Evolutionary conservation across 768 basidiomycete genomes (phyloP).

Genomic region (Pleurotus sapidus): DNA sequence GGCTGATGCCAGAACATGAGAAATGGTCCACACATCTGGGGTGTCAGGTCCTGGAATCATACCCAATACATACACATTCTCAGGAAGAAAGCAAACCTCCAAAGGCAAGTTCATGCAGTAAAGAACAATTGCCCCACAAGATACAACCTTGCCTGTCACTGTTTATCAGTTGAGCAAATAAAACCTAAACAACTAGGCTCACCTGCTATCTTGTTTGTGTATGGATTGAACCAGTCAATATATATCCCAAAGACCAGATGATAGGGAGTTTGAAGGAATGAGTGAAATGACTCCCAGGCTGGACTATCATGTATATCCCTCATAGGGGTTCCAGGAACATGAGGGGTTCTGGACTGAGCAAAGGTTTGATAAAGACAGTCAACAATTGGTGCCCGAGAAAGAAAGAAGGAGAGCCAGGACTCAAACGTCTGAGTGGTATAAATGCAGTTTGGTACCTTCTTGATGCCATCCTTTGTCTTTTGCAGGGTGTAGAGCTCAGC

Average conservation of each 20-base stretch:
- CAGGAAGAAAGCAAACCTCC: slow-evolving; percentile 22
- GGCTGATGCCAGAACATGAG: slow-evolving; percentile 17
- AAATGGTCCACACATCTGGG: slow-evolving; percentile 26
- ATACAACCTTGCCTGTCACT: slow-evolving; percentile 5
- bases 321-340: slow-evolving; percentile 12
- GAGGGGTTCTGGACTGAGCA: slow-evolving; percentile 2
- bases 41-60: slow-evolving; percentile 35
- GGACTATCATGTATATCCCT: slow-evolving; percentile 23
- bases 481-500: slow-evolving; percentile 15
- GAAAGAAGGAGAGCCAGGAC: slow-evolving; percentile 25
- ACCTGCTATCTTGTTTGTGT: slow-evolving; percentile 28
- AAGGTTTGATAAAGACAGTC: slow-evolving; percentile 14
- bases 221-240: slow-evolving; percentile 36
- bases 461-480: slow-evolving; percentile 12
- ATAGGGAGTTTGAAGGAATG: slow-evolving; percentile 12
- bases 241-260: slow-evolving; percentile 25
- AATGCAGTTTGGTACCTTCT: slow-evolving; percentile 15
- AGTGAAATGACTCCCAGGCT: slow-evolving; percentile 17
- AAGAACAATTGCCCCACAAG: slow-evolving; percentile 6
- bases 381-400: slow-evolving; percentile 19
- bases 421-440: slow-evolving; percentile 23
- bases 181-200: slow-evolving; percentile 3
- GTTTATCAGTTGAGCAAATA: slow-evolving; percentile 1
- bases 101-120: slow-evolving; percentile 32
- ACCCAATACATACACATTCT: slow-evolving; percentile 27